Percentiles rank a stretch among this genome's conserved stretches.
These are phyloP conservation scores for Staphylotrichum tortipilum DNA, from an alignment of 495 filamentous ascomycete genomes.

Conservation along the genomic window DNA sequence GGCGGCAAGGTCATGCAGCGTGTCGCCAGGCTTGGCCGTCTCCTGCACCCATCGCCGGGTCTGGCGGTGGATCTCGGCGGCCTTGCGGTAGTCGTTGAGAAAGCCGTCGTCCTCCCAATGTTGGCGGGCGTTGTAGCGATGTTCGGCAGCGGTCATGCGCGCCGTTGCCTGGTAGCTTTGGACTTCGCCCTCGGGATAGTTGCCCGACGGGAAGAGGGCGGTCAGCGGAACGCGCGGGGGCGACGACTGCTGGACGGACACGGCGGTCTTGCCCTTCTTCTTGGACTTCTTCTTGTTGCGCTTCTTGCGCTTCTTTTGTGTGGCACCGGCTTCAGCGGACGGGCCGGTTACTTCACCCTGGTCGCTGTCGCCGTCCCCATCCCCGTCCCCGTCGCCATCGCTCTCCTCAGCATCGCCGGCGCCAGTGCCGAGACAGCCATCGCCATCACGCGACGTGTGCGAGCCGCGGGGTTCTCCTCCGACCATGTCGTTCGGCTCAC, in stretches of 20 bases:
- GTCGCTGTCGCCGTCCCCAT: constrained; percentile 1
- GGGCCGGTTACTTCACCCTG: constrained; percentile 2
- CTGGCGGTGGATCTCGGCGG: constrained; percentile 81
- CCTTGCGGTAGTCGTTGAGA: constrained; percentile 76
- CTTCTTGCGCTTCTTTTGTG: constrained; percentile 68
- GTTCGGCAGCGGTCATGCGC: constrained; percentile 78
- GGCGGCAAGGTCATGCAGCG: constrained; percentile 72
- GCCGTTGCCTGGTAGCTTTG: constrained; percentile 71
- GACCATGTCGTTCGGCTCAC: neutral
- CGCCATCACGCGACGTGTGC: neutral
- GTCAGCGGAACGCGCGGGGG: constrained; percentile 71
- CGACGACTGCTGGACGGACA: constrained; percentile 56
- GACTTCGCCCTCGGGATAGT: constrained; percentile 72
- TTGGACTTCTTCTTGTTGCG: constrained; percentile 42
- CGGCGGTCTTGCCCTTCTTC: constrained; percentile 59
- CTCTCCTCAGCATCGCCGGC: constrained; percentile 59
- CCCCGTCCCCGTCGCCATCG: constrained; percentile 49
- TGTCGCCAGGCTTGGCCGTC: constrained; percentile 71
- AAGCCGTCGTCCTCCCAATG: constrained; percentile 57
- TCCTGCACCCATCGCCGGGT: constrained; percentile 75
- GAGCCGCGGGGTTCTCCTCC: neutral
- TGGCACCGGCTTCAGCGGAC: constrained; percentile 26
- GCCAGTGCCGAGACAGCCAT: constrained; percentile 18
- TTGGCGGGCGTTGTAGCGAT: constrained; percentile 69
- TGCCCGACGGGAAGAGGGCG: constrained; percentile 62